Percentiles rank a stretch among this genome's conserved stretches.
Evolutionary conservation across 1,284 basidiomycete genomes (phyloP).

Genomic region (Heterobasidion parviporum): DNA sequence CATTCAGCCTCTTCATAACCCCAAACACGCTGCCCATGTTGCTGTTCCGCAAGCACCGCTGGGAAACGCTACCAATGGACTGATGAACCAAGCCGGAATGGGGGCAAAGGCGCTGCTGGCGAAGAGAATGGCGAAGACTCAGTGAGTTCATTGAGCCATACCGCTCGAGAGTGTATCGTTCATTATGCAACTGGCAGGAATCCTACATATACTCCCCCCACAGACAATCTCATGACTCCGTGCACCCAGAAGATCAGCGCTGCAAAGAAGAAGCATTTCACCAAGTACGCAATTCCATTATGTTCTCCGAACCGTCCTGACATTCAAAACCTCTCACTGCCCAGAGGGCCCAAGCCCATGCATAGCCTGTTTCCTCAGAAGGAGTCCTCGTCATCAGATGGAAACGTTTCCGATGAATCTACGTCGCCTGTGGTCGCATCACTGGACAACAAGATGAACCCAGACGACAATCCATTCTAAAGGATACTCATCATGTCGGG

Average conservation of each 20-base stretch:
- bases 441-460: constrained; percentile 12
- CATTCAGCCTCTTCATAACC: constrained; percentile 80
- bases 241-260: constrained; percentile 83
- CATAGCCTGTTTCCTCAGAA: constrained; percentile 46
- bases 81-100: constrained; percentile 54
- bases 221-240: constrained; percentile 89
- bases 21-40: constrained; percentile 69
- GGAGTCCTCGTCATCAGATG: constrained; percentile 29
- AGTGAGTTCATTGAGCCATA: constrained; percentile 41
- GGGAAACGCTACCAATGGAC: constrained; percentile 50
- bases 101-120: constrained; percentile 83
- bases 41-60: constrained; percentile 74
- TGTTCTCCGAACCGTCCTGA: not conserved
- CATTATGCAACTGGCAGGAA: constrained; percentile 42
- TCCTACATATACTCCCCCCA: constrained; percentile 80
- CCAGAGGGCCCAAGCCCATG: constrained; percentile 53
- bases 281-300: constrained; percentile 49
- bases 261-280: constrained; percentile 87
- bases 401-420: constrained; percentile 13
- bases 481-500: not conserved
- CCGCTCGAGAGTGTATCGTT: not conserved
- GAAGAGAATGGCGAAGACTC: constrained; percentile 79
- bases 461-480: constrained; percentile 60
- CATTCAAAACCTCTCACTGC: not conserved
- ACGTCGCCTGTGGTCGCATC: constrained; percentile 1